Evolutionary conservation across 2,329 filamentous ascomycete species (phyloP).

Genomic region (Plenodomus tracheiphilus): DNA sequence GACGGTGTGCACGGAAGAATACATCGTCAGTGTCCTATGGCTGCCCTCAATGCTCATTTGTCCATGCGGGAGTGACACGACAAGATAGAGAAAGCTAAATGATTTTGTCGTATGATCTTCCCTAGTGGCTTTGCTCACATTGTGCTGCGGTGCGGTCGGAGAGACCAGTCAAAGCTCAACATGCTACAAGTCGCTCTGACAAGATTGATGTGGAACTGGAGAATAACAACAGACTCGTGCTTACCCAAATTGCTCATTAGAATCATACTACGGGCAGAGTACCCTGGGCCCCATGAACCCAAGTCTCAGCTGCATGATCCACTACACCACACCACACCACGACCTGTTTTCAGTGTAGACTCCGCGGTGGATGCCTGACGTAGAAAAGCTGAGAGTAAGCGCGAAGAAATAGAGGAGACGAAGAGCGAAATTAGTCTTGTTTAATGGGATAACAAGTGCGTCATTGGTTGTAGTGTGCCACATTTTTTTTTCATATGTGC

Average conservation of each 20-base stretch:
- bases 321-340: background rate
- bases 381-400: background rate
- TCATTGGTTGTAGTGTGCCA: too few relatives aligned
- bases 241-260: background rate
- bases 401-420: background rate
- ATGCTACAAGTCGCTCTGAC: background rate
- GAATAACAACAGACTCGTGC: background rate
- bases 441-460: too few relatives aligned
- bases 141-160: too few relatives aligned
- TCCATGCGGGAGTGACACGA: too few relatives aligned
- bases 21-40: too few relatives aligned
- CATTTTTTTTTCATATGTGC: too few relatives aligned
- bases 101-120: too few relatives aligned
- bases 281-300: background rate
- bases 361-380: background rate
- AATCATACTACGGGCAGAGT: background rate
- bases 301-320: background rate
- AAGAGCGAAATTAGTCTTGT: background rate
- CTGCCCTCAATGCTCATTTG: too few relatives aligned
- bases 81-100: too few relatives aligned
- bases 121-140: too few relatives aligned
- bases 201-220: background rate
- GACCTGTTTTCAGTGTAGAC: background rate
- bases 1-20: background rate
- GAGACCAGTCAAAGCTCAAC: background rate